Conservation (phyloP, 345 rosid species). For the Brassica carinata region DNA sequence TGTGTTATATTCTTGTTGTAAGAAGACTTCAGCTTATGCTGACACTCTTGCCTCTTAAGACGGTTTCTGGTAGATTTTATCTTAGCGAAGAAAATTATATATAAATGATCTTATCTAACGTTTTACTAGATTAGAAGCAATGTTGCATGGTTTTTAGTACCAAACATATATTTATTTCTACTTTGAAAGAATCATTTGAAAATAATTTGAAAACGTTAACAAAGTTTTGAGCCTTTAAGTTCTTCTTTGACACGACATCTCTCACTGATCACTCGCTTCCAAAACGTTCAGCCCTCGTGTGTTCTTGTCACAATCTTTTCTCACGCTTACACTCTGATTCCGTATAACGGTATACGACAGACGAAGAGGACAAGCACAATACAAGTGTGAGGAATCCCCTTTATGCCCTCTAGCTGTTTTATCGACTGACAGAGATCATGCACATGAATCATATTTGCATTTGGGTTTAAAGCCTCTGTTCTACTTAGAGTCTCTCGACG, state of each 20-base stretch:
- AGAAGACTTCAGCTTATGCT: slow-evolving; percentile 21
- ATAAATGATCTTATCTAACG: not conserved
- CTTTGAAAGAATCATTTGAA: not conserved
- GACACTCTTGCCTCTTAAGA: slow-evolving; percentile 9
- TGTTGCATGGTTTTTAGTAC: not conserved
- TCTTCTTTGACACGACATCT: not conserved
- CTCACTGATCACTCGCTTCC: not conserved
- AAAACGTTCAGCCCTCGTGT: not conserved
- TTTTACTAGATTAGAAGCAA: not conserved
- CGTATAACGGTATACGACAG: not conserved
- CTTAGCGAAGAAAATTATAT: slow-evolving; percentile 6
- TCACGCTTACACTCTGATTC: not conserved
- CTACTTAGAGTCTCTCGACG: not conserved
- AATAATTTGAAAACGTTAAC: not conserved
- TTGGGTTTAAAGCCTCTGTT: not conserved
- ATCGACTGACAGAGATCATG: not conserved
- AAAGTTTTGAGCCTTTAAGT: not conserved
- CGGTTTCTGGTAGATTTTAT: slow-evolving; percentile 17
- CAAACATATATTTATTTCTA: not conserved
- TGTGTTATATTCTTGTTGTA: slow-evolving; percentile 22
- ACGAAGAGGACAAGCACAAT: not conserved
- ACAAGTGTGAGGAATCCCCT: not conserved
- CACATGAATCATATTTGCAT: not conserved
- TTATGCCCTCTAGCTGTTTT: not conserved
- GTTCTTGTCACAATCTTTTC: not conserved